Conservation (phyloP, 192 early-diverging fungal species). For the Coemansia sp. region DNA sequence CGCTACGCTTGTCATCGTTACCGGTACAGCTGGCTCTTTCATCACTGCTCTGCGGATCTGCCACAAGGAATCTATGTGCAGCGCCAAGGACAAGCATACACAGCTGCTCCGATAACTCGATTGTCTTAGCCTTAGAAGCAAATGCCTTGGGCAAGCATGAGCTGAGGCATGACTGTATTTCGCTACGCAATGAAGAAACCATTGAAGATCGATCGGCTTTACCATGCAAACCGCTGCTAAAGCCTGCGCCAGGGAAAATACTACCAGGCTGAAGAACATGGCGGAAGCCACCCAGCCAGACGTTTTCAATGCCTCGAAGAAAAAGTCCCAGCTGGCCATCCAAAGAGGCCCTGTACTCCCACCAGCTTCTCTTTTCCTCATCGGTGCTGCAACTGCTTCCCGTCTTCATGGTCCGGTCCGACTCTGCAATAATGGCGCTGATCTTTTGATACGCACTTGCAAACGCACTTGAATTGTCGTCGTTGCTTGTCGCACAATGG, state of each 20-base stretch:
- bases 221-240: background rate
- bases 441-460: constrained; percentile 54
- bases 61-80: constrained; percentile 57
- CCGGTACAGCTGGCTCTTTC: too few species aligned
- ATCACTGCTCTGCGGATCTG: constrained; percentile 34
- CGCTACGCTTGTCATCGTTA: constrained; percentile 28
- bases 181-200: constrained; percentile 4
- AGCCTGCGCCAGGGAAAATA: background rate
- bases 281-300: constrained; percentile 88
- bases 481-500: constrained; percentile 7
- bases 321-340: constrained; percentile 69
- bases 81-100: constrained; percentile 58
- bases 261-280: constrained; percentile 19
- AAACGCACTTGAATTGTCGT: constrained; percentile 29
- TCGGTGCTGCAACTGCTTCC: constrained; percentile 54
- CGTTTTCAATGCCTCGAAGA: constrained; percentile 66
- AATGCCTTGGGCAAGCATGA: constrained; percentile 17
- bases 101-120: constrained; percentile 28
- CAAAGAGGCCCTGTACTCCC: constrained; percentile 68
- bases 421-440: constrained; percentile 65
- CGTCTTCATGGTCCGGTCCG: constrained; percentile 66
- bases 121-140: constrained; percentile 24
- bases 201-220: background rate
- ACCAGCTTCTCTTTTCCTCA: constrained; percentile 79
- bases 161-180: constrained; percentile 24